phyloP scores from a whole-genome alignment of 805 yeast genomes.

The Wickerhamiella hasegawae region DNA sequence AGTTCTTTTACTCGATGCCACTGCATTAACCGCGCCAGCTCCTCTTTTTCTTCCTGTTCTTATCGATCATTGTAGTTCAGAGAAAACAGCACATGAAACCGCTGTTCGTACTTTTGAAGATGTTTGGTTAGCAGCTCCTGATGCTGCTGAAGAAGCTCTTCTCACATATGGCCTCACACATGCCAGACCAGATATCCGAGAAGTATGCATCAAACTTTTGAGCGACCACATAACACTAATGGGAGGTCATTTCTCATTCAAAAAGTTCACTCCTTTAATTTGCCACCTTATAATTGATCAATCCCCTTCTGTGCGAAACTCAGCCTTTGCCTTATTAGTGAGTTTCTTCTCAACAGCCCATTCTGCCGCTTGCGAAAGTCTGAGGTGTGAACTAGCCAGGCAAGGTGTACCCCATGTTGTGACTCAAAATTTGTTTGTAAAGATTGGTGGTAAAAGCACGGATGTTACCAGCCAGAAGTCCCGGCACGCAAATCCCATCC shows the following conservation, averaged over 20 bases:
- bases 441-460: not conserved
- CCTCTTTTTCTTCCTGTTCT: slow-evolving; percentile 21
- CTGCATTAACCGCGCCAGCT: slow-evolving; percentile 19
- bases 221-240: slow-evolving; percentile 15
- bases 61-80: slow-evolving; percentile 13
- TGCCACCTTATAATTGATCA: slow-evolving; percentile 18
- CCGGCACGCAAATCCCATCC: not conserved
- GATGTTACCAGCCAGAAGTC: not conserved
- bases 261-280: slow-evolving; percentile 21
- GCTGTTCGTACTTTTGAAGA: slow-evolving; percentile 19
- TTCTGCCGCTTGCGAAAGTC: slow-evolving; percentile 29
- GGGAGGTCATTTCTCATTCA: slow-evolving; percentile 17
- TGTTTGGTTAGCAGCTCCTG: slow-evolving; percentile 25
- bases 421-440: not conserved
- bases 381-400: slow-evolving; percentile 26
- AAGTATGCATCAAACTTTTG: slow-evolving; percentile 15
- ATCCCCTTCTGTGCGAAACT: slow-evolving; percentile 12
- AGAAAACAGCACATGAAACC: slow-evolving; percentile 1
- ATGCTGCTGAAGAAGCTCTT: slow-evolving; percentile 20
- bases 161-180: slow-evolving; percentile 19
- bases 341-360: slow-evolving; percentile 25
- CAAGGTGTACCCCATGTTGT: slow-evolving; percentile 11
- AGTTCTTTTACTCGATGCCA: slow-evolving; percentile 26
- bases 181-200: slow-evolving; percentile 13
- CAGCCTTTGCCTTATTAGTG: slow-evolving; percentile 21